Percentiles rank a stretch among this genome's conserved stretches.
These are phyloP conservation scores for Xylariaceae sp. DNA, from an alignment of 2,329 filamentous ascomycete genomes.

Conservation along the genomic window DNA sequence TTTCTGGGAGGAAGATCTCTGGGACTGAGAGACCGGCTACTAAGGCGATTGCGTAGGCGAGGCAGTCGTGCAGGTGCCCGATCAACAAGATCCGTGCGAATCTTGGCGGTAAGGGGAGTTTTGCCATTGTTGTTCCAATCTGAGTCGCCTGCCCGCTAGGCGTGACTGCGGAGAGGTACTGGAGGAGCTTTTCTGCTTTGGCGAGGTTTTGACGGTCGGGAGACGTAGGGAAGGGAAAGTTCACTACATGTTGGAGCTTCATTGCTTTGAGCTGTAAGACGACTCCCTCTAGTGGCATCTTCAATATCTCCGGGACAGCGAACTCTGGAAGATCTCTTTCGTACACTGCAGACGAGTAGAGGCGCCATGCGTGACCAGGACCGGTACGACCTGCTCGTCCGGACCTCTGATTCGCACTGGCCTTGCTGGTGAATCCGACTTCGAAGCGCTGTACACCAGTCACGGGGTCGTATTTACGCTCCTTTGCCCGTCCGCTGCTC, in stretches of 20 bases:
- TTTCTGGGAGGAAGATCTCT: constrained; percentile 82
- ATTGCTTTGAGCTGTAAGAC: constrained; percentile 94
- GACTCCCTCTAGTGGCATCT: constrained; percentile 88
- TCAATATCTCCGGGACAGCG: constrained; percentile 79
- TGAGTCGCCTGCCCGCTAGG: constrained; percentile 70
- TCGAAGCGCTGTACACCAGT: constrained; percentile 96
- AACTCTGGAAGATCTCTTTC: constrained; percentile 86
- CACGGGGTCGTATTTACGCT: constrained; percentile 79
- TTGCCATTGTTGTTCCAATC: constrained; percentile 75
- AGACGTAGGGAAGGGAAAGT: constrained; percentile 93
- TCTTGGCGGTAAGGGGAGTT: constrained; percentile 85
- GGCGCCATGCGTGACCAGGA: constrained; percentile 88
- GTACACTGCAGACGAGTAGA: constrained; percentile 93
- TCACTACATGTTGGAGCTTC: constrained; percentile 83
- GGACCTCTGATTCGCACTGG: constrained; percentile 84
- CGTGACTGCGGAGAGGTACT: constrained; percentile 78
- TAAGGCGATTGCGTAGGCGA: constrained; percentile 81
- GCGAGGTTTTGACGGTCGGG: constrained; percentile 72
- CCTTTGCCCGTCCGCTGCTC: constrained; percentile 76
- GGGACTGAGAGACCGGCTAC: constrained; percentile 85
- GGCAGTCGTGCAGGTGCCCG: constrained; percentile 75
- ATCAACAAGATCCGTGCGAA: constrained; percentile 91
- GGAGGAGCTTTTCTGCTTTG: constrained; percentile 81
- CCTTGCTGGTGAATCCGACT: constrained; percentile 95
- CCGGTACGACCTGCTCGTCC: constrained; percentile 94